These are phyloP conservation scores for Ustilago nuda DNA, from an alignment of 1,284 basidiomycete genomes.

Conservation along the genomic window DNA sequence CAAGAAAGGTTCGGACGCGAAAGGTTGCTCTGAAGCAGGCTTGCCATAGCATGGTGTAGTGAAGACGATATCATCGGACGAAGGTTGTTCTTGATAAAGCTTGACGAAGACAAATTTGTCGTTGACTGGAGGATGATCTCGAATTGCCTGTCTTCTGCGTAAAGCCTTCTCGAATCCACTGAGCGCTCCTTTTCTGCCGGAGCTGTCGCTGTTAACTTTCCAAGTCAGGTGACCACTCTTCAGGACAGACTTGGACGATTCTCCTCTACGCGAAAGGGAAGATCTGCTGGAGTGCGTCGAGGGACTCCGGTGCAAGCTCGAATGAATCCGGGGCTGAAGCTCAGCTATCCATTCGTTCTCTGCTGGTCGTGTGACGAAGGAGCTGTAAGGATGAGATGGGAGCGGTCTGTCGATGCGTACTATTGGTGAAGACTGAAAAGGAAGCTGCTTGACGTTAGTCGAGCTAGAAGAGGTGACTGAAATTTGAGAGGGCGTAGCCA, in stretches of 20 bases:
- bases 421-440: neutral
- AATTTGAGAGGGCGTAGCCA: neutral
- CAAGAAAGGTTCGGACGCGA: slow-evolving; percentile 6
- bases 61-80: neutral
- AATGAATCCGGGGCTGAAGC: neutral
- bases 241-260: neutral
- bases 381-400: slow-evolving; percentile 20
- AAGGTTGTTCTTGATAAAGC: slow-evolving; percentile 6
- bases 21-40: neutral
- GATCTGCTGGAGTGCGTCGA: neutral
- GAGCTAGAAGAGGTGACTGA: neutral
- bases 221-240: slow-evolving; percentile 24
- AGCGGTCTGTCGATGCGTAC: neutral
- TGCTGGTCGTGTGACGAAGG: neutral
- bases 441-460: neutral
- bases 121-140: neutral
- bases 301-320: neutral
- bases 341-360: neutral
- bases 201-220: neutral
- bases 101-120: slow-evolving; percentile 11
- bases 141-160: slow-evolving; percentile 11
- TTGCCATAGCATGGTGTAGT: neutral
- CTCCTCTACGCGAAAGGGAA: neutral
- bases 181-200: slow-evolving; percentile 1
- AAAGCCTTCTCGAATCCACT: slow-evolving; percentile 24